Evolutionary conservation across 163 green algal species (phyloP).

Genomic region (Volvox carteri): DNA sequence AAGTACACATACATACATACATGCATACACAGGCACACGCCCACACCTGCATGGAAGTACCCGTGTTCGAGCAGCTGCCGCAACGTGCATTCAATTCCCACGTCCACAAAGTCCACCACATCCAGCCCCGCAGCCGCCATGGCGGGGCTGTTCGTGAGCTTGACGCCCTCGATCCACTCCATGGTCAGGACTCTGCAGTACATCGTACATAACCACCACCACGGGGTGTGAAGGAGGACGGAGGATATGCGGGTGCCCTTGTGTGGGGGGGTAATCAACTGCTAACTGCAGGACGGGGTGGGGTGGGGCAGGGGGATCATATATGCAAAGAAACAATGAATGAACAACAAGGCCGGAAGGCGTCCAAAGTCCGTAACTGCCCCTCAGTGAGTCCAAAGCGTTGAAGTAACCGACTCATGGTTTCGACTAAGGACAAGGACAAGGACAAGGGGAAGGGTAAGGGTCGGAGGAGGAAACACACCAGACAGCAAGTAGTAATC

Average conservation of each 20-base stretch:
- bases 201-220: too few species aligned
- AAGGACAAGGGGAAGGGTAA: background rate
- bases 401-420: too few species aligned
- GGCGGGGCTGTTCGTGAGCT: slow-evolving; percentile 86
- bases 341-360: too few species aligned
- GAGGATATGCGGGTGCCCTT: background rate
- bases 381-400: too few species aligned
- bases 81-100: slow-evolving; percentile 97
- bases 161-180: slow-evolving; percentile 89
- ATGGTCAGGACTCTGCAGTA: slow-evolving; percentile 66
- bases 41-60: slow-evolving; percentile 92
- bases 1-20: too few species aligned
- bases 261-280: too few species aligned
- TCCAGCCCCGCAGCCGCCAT: slow-evolving; percentile 80
- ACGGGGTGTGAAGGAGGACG: background rate
- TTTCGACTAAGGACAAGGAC: background rate
- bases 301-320: background rate
- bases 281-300: too few species aligned
- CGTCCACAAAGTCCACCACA: slow-evolving; percentile 94
- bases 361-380: too few species aligned
- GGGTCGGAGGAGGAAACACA: too few species aligned
- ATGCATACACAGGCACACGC: too few species aligned
- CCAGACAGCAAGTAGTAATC: too few species aligned
- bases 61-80: slow-evolving; percentile 94
- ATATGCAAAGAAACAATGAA: too few species aligned